These are phyloP conservation scores for Dictyostelium firmibasis DNA, from an alignment of 78 protist species.

Conservation along the genomic window DNA sequence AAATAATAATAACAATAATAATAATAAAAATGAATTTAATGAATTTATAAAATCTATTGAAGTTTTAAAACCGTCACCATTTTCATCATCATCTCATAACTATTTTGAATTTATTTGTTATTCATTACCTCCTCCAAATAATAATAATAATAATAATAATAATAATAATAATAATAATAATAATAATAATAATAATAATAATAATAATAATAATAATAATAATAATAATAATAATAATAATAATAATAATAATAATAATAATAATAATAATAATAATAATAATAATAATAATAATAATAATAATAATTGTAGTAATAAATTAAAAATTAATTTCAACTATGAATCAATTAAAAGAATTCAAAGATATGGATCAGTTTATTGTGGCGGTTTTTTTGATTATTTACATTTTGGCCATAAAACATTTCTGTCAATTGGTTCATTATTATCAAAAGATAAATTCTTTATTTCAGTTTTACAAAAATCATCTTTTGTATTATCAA, in stretches of 20 bases:
- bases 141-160: neutral
- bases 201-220: too few relatives aligned
- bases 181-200: too few relatives aligned
- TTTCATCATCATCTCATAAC: neutral
- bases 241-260: too few relatives aligned
- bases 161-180: too few relatives aligned
- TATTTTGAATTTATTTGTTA: neutral
- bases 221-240: too few relatives aligned
- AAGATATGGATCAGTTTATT: neutral
- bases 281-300: neutral
- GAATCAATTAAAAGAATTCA: neutral
- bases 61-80: neutral
- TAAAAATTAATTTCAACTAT: neutral
- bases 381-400: slow-evolving; percentile 67
- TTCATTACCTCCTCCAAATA: neutral
- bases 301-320: too few relatives aligned
- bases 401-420: slow-evolving; percentile 50
- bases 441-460: neutral
- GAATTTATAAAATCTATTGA: neutral
- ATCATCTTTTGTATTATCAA: neutral
- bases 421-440: slow-evolving; percentile 29
- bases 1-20: neutral
- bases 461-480: slow-evolving; percentile 47
- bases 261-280: neutral
- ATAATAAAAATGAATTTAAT: neutral